Evolutionary conservation across 2,329 filamentous ascomycete genomes (phyloP).

Genomic region (Remersonia thermophila): DNA sequence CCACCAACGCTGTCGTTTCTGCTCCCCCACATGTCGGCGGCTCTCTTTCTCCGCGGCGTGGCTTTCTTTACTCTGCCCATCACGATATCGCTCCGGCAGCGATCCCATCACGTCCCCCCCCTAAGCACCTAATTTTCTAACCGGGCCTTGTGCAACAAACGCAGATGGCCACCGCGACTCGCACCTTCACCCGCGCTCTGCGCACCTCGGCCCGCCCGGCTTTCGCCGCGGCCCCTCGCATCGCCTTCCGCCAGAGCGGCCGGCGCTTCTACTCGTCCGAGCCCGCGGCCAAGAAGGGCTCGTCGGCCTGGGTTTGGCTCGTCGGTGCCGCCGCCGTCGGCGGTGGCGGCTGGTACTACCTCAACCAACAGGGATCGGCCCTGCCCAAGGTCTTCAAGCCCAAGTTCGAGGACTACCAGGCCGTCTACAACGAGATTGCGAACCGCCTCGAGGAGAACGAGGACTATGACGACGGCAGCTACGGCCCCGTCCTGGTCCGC

Average conservation of each 20-base stretch:
- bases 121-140: constrained; percentile 6
- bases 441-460: constrained; percentile 72
- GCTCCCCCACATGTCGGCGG: too few species aligned
- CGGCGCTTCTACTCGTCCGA: constrained; percentile 72
- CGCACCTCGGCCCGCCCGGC: constrained; percentile 46
- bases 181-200: constrained; percentile 46
- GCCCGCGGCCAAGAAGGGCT: constrained; percentile 36
- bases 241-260: constrained; percentile 60
- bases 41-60: too few species aligned
- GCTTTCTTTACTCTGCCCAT: constrained; percentile 2
- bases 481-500: constrained; percentile 79
- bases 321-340: constrained; percentile 46
- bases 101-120: constrained; percentile 1
- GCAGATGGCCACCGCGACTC: constrained; percentile 37
- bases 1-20: constrained; percentile 2
- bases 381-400: constrained; percentile 54
- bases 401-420: constrained; percentile 81
- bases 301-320: constrained; percentile 41
- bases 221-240: constrained; percentile 47
- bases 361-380: constrained; percentile 39
- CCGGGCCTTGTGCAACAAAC: constrained; percentile 1
- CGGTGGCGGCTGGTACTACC: constrained; percentile 54
- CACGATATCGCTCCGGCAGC: background rate
- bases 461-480: constrained; percentile 93
- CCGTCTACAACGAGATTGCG: constrained; percentile 84